phyloP scores from a whole-genome alignment of 2,329 filamentous ascomycete genomes.

The Gliomastix tumulicola region DNA sequence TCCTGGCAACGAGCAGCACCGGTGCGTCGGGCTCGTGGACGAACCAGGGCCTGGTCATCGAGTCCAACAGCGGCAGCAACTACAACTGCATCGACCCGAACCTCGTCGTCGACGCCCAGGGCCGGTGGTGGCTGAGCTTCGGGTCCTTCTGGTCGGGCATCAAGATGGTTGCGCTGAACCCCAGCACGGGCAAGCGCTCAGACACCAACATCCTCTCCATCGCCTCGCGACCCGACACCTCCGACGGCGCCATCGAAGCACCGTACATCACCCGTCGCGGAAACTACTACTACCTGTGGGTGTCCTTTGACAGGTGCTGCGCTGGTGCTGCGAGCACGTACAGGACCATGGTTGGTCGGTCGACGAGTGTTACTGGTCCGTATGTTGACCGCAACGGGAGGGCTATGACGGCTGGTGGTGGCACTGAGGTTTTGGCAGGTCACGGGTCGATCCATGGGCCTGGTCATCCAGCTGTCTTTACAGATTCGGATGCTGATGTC shows the following conservation, averaged over 20 bases:
- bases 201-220: conserved; percentile 13
- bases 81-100: conserved; percentile 22
- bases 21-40: conserved; percentile 19
- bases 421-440: conserved; percentile 18
- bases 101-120: conserved; percentile 15
- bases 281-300: conserved; percentile 22
- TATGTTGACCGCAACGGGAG: conserved; percentile 16
- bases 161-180: conserved; percentile 17
- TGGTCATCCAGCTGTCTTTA: conserved; percentile 20
- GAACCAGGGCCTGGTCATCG: conserved; percentile 17
- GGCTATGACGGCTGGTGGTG: conserved; percentile 18
- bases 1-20: conserved; percentile 19
- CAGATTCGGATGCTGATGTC: conserved; percentile 20
- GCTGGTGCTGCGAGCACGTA: conserved; percentile 19
- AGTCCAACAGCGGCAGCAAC: conserved; percentile 10
- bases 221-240: conserved; percentile 11
- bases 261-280: conserved; percentile 18
- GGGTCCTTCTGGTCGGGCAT: conserved; percentile 22
- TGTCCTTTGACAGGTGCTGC: conserved; percentile 21
- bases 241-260: conserved; percentile 16
- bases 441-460: conserved; percentile 20
- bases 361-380: conserved; percentile 16
- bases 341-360: conserved; percentile 22
- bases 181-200: conserved; percentile 15
- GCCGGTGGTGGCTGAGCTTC: conserved; percentile 21